Evolutionary conservation across 257 asterid genomes (phyloP).

Genomic region (Oldenlandia corymbosa): DNA sequence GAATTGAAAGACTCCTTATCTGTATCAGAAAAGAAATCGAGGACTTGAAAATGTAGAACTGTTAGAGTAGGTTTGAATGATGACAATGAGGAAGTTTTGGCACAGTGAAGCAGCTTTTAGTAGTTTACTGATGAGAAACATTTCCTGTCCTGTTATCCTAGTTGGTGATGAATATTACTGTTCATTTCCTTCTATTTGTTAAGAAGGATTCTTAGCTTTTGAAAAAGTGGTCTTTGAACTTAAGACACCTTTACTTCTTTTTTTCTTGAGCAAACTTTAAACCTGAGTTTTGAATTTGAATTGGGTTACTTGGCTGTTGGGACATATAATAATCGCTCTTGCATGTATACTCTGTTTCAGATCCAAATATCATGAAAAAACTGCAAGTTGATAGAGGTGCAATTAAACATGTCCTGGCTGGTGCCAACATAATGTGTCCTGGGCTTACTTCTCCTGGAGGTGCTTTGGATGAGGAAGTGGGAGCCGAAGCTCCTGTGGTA

Average conservation of each 20-base stretch:
- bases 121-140: neutral
- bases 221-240: neutral
- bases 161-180: neutral
- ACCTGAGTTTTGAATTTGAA: neutral
- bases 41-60: neutral
- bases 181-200: neutral
- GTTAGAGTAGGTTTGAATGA: neutral
- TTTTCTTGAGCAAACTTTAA: neutral
- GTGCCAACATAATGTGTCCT: slow-evolving; percentile 99
- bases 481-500: slow-evolving; percentile 91
- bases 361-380: slow-evolving; percentile 93
- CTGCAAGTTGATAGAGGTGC: slow-evolving; percentile 99
- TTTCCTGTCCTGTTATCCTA: neutral
- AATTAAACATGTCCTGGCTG: slow-evolving; percentile 84
- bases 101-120: neutral
- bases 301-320: neutral
- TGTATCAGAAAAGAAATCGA: neutral
- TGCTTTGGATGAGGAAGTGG: slow-evolving; percentile 81
- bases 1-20: neutral
- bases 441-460: slow-evolving; percentile 99
- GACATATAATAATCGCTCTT: neutral
- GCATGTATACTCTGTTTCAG: slow-evolving; percentile 34
- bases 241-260: neutral
- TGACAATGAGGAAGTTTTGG: neutral
- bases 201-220: neutral